Conservation (phyloP, 331 rosid genomes). For the Saraca asoca region DNA sequence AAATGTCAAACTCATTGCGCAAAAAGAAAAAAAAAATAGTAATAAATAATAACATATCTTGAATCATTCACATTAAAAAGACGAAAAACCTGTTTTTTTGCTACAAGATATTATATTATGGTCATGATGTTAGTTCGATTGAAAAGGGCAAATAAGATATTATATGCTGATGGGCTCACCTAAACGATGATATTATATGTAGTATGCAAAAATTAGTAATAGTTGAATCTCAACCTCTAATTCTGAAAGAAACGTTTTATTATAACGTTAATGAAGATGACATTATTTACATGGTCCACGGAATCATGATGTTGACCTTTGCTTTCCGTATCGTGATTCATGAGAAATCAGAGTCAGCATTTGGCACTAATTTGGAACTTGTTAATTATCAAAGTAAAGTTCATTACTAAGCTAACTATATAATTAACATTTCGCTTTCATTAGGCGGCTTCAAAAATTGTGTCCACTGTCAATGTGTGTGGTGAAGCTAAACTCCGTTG, state of each 20-base stretch:
- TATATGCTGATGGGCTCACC: no score
- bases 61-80: neutral
- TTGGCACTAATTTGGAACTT: constrained; percentile 17
- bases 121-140: neutral
- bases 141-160: constrained; percentile 20
- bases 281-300: no score
- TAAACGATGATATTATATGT: no score
- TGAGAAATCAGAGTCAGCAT: constrained; percentile 24
- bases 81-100: neutral
- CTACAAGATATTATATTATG: neutral
- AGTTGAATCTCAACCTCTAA: no score
- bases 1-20: no score
- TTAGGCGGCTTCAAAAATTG: neutral
- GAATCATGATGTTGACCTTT: neutral
- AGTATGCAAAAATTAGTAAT: no score
- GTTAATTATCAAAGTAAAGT: constrained; percentile 11
- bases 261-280: no score
- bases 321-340: constrained; percentile 20
- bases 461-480: neutral
- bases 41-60: neutral
- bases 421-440: constrained; percentile 24
- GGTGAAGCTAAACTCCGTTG: constrained; percentile 23
- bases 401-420: neutral
- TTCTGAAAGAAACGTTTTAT: no score
- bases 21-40: neutral